Conservation (phyloP, 1,139 yeast species). For the Saccharomyces uvarum region DNA sequence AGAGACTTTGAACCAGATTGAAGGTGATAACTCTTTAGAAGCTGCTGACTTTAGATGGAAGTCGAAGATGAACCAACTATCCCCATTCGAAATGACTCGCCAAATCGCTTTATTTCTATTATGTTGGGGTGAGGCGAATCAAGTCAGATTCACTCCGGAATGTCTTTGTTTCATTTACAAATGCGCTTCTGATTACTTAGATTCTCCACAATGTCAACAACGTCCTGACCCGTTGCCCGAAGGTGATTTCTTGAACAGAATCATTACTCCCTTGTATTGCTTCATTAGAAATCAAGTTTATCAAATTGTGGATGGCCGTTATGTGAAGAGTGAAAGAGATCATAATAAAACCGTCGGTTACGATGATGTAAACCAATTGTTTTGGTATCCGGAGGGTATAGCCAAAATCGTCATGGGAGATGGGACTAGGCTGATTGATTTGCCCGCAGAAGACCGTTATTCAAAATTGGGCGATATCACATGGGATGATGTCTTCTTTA, state of each 20-base stretch:
- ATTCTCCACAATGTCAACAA: slow-evolving; percentile 86
- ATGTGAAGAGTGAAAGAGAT: slow-evolving; percentile 93
- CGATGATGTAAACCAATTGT: slow-evolving; percentile 95
- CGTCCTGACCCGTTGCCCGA: slow-evolving; percentile 85
- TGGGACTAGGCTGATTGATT: slow-evolving; percentile 82
- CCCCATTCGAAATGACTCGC: slow-evolving; percentile 75
- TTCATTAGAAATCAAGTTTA: slow-evolving; percentile 91
- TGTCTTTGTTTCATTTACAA: slow-evolving; percentile 86
- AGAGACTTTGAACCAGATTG: slow-evolving; percentile 53
- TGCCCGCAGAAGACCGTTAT: slow-evolving; percentile 85
- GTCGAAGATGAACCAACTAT: slow-evolving; percentile 58
- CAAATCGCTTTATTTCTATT: slow-evolving; percentile 83
- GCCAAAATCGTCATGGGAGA: slow-evolving; percentile 86
- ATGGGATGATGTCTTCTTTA: slow-evolving; percentile 90
- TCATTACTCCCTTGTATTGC: slow-evolving; percentile 84
- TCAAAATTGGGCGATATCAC: slow-evolving; percentile 83
- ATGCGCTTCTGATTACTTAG: slow-evolving; percentile 81
- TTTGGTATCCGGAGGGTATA: slow-evolving; percentile 99
- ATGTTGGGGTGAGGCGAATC: slow-evolving; percentile 98
- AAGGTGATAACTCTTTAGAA: slow-evolving; percentile 74
- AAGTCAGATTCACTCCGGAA: slow-evolving; percentile 92
- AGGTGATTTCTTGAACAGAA: slow-evolving; percentile 88
- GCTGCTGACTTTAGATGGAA: slow-evolving; percentile 86
- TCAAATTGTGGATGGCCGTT: slow-evolving; percentile 90
- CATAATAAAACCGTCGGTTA: slow-evolving; percentile 92